phyloP scores from a whole-genome alignment of 768 basidiomycete genomes.

The Mycena galericulata region DNA sequence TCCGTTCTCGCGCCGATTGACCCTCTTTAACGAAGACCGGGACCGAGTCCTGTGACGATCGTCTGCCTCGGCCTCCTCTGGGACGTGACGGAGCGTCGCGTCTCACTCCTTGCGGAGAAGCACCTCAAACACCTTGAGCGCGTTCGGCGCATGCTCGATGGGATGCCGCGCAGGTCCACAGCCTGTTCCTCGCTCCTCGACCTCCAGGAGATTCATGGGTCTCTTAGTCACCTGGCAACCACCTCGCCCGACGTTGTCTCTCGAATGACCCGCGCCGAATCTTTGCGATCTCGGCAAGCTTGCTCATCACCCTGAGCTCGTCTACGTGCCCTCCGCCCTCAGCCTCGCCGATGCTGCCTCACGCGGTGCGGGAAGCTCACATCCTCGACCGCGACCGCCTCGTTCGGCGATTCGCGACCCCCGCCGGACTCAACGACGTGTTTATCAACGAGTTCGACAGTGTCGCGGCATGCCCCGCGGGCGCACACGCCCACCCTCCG shows the following conservation, averaged over 20 bases:
- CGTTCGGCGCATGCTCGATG: not conserved
- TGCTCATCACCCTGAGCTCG: not conserved
- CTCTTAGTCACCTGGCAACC: not conserved
- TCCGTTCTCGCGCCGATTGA: too few relatives aligned
- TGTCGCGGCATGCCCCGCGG: too few relatives aligned
- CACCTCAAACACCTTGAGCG: constrained; percentile 37
- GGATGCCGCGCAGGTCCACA: not conserved
- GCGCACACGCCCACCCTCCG: too few relatives aligned
- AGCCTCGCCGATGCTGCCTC: constrained; percentile 1
- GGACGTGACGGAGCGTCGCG: constrained; percentile 38
- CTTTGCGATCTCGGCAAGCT: not conserved
- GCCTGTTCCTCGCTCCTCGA: not conserved
- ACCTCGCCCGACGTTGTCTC: not conserved
- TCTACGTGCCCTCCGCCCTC: not conserved
- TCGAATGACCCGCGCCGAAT: not conserved
- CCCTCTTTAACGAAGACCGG: constrained; percentile 27
- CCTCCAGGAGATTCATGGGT: constrained; percentile 5
- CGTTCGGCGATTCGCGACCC: too few relatives aligned
- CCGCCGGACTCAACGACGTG: too few relatives aligned
- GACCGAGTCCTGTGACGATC: constrained; percentile 32
- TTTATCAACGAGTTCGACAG: too few relatives aligned
- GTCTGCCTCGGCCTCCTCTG: constrained; percentile 45
- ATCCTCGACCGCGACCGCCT: too few relatives aligned
- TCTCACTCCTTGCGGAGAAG: constrained; percentile 43
- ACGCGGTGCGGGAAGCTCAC: not conserved